Evolutionary conservation across 768 basidiomycete species (phyloP).

Genomic region (Leucocoprinus birnbaumii): DNA sequence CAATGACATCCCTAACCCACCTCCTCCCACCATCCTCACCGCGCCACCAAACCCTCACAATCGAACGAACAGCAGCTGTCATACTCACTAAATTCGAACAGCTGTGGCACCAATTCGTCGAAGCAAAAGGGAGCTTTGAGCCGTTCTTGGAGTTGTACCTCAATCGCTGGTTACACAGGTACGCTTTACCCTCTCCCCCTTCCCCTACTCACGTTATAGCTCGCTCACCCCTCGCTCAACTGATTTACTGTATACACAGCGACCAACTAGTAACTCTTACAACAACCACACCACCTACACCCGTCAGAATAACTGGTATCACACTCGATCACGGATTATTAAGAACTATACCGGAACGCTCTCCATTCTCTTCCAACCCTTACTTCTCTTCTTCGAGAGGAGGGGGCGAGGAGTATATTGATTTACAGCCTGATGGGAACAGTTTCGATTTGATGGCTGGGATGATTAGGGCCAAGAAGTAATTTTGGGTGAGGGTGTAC

Average conservation of each 20-base stretch:
- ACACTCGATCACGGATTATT: conserved; percentile 86
- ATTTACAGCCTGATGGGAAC: conserved; percentile 96
- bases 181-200: background rate
- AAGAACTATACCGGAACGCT: conserved; percentile 69
- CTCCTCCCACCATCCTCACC: conserved; percentile 29
- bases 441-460: conserved; percentile 95
- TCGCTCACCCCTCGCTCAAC: background rate
- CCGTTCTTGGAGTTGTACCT: conserved; percentile 82
- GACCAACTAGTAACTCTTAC: conserved; percentile 83
- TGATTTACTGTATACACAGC: conserved; percentile 42
- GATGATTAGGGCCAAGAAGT: conserved; percentile 26
- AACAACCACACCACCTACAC: conserved; percentile 63
- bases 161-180: conserved; percentile 90
- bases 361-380: conserved; percentile 20
- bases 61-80: conserved; percentile 74
- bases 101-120: conserved; percentile 76
- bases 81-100: conserved; percentile 75
- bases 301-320: conserved; percentile 80
- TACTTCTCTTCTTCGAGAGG: conserved; percentile 12
- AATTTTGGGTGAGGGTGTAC: no score
- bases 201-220: background rate
- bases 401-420: conserved; percentile 54
- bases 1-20: conserved; percentile 79
- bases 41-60: background rate
- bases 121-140: conserved; percentile 65